Conservation (phyloP, 2,329 filamentous ascomycete species). For the Ceratocystis colombiana region DNA sequence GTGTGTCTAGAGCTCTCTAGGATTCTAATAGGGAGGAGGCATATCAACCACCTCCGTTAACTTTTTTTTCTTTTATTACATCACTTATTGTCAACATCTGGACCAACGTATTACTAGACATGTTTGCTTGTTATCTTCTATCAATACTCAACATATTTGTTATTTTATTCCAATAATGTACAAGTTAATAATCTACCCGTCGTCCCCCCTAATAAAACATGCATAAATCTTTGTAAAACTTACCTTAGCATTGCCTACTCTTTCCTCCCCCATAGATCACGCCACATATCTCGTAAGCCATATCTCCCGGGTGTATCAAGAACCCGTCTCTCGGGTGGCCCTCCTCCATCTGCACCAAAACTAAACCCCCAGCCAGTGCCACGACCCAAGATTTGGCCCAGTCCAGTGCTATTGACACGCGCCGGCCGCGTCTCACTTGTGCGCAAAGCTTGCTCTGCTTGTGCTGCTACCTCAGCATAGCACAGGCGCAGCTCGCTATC, state of each 20-base stretch:
- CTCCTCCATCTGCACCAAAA: slow-evolving; percentile 51
- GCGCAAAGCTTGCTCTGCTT: slow-evolving; percentile 44
- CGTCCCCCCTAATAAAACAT: too few relatives aligned
- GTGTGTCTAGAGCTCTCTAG: neutral
- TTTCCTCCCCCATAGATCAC: slow-evolving; percentile 53
- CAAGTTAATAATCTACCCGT: too few relatives aligned
- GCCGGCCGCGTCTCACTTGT: too few relatives aligned
- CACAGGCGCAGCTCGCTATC: slow-evolving; percentile 71
- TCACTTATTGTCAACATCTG: neutral
- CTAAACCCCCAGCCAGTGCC: too few relatives aligned
- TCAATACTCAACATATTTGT: too few relatives aligned
- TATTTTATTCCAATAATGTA: too few relatives aligned
- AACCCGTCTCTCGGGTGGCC: slow-evolving; percentile 39
- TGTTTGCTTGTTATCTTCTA: too few relatives aligned
- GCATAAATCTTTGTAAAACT: too few relatives aligned
- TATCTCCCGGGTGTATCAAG: slow-evolving; percentile 60
- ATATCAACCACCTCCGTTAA: too few relatives aligned
- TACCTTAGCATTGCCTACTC: neutral
- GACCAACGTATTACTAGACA: slow-evolving; percentile 4
- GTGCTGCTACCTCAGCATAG: slow-evolving; percentile 76
- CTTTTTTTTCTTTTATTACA: neutral
- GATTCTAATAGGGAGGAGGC: neutral
- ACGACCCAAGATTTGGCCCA: too few relatives aligned
- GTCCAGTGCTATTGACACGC: too few relatives aligned
- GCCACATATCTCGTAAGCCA: slow-evolving; percentile 83